Base-by-base conservation (phyloP, 2,329 filamentous ascomycete species). In the Ophiosphaerella narmari region DNA sequence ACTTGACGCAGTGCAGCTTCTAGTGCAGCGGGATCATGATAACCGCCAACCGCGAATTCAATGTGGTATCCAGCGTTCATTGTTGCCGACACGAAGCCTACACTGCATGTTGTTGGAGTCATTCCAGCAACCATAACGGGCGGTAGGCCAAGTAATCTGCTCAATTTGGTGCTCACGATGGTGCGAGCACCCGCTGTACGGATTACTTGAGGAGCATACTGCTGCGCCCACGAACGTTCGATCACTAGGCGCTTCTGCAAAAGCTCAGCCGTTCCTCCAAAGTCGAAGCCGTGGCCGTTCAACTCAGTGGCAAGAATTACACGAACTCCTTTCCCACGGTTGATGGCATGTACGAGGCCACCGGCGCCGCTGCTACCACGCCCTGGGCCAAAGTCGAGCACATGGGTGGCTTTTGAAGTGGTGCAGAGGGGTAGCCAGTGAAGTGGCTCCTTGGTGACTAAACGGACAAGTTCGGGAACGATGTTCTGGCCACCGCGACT, bases 51-150 rank as follows among this genome's bases (percentile, higher is more conserved):
- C 52, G 86, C 91, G 60, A 96, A 81, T 78, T 96, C 91, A 60
- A 95, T 90, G 59, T 95, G 90, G 74, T 96, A 96, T n/a, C 91
- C 91, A 46, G 91, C 90, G 62, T 93, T 94, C 89, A 96, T 96
- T 13, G 90, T 93, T 2, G 91, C 90, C 5, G 91, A 88, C 37
- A 96, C 89, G 60, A 96, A 96, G 74, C 96, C 90, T 88, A 89
- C 94, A 1, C 90, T 86, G 3, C 95, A 90, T 0, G 92, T 97
- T 52, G 84, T 85, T 11, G 92, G 92, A 2, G 92, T 96, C 92
- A 97, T 97, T 71, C 91, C 92, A 49, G 91, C 90, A 53, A 96
- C 91, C 80, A 97, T 87, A 55, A 97, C 79, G 0, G 92, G 92
- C 7, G 92, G 91, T 4, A 94, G 80, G 62, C 91, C 91, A n/a